These are phyloP conservation scores for Clavispora santaluciae DNA, from an alignment of 805 yeast genomes.

Conservation along the genomic window DNA sequence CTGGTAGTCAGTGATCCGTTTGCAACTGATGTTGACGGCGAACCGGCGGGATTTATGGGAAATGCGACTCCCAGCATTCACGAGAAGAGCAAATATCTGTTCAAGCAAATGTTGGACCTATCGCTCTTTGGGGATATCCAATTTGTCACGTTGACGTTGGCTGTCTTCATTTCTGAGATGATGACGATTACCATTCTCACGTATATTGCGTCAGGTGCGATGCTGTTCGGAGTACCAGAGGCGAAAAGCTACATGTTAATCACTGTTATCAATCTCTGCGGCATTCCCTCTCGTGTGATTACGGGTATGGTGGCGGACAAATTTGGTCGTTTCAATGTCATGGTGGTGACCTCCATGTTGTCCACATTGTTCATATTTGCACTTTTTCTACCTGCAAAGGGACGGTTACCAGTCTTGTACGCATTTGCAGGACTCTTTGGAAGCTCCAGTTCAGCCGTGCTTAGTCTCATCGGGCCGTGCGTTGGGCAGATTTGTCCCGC, in stretches of 20 bases:
- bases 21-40: no score
- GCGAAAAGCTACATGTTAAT: conserved; percentile 42
- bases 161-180: conserved; percentile 42
- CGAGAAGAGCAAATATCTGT: neutral
- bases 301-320: conserved; percentile 29
- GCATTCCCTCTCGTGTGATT: conserved; percentile 34
- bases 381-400: conserved; percentile 24
- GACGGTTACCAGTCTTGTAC: conserved; percentile 9
- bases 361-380: conserved; percentile 31
- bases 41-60: neutral
- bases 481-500: conserved; percentile 7
- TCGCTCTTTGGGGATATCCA: conserved; percentile 38
- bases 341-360: conserved; percentile 27
- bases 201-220: conserved; percentile 49
- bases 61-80: neutral
- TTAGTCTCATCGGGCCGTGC: conserved; percentile 6
- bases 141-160: conserved; percentile 38
- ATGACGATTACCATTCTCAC: conserved; percentile 45
- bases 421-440: conserved; percentile 4
- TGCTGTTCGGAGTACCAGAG: conserved; percentile 42
- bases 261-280: conserved; percentile 43
- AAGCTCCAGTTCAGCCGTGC: conserved; percentile 2
- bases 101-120: conserved; percentile 18
- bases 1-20: no score
- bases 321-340: conserved; percentile 50